phyloP scores from a whole-genome alignment of 2,329 filamentous ascomycete species.

The Purpureocillium takamizusanense region DNA sequence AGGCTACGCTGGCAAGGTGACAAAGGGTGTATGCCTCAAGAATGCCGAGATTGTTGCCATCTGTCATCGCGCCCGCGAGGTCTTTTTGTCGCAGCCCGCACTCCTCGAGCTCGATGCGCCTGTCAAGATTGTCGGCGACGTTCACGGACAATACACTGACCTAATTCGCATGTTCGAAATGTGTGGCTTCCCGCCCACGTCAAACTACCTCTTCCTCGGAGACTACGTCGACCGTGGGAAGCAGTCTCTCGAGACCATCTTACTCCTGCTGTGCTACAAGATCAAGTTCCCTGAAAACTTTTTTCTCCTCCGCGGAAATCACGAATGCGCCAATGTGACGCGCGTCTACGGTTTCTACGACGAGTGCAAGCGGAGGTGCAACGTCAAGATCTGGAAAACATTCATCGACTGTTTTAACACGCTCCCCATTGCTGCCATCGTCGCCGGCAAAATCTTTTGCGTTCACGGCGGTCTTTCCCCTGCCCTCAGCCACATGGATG shows the following conservation, averaged over 20 bases:
- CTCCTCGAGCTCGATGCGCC: slow-evolving; percentile 86
- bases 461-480: slow-evolving; percentile 93
- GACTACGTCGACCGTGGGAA: slow-evolving; percentile 97
- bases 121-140: slow-evolving; percentile 95
- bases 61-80: slow-evolving; percentile 79
- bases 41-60: slow-evolving; percentile 96
- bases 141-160: slow-evolving; percentile 94
- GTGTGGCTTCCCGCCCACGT: slow-evolving; percentile 88
- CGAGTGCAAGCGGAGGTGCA: slow-evolving; percentile 92
- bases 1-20: slow-evolving; percentile 92
- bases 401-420: slow-evolving; percentile 97
- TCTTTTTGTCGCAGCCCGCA: slow-evolving; percentile 85
- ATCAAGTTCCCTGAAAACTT: slow-evolving; percentile 97
- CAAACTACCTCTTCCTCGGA: slow-evolving; percentile 90
- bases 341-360: slow-evolving; percentile 97
- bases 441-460: slow-evolving; percentile 95
- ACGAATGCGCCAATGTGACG: slow-evolving; percentile 94
- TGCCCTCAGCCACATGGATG: slow-evolving; percentile 91
- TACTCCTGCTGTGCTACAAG: slow-evolving; percentile 91
- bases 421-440: slow-evolving; percentile 90
- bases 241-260: slow-evolving; percentile 89
- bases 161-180: slow-evolving; percentile 96
- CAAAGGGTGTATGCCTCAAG: slow-evolving; percentile 93
- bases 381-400: slow-evolving; percentile 97
- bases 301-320: slow-evolving; percentile 87